Base-by-base conservation (phyloP, 805 yeast species). In the Komagataella pseudopastoris region DNA sequence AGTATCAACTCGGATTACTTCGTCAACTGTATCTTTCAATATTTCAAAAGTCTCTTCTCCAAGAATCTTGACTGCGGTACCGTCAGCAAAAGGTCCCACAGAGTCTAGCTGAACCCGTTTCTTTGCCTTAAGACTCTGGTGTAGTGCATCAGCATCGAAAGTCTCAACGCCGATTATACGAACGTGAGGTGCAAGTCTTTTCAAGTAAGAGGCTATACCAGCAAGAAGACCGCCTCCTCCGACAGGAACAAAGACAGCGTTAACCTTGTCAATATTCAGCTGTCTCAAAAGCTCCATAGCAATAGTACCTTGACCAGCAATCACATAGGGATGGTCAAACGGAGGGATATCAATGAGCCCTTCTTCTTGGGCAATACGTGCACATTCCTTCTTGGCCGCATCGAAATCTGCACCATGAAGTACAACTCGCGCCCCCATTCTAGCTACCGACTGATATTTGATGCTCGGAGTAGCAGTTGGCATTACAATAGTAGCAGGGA, bases 11-110 rank as follows among this genome's bases (percentile, higher is more conserved):
- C 77, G 72, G 4, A 90, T 82, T 46, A 90, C 83, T 56, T 88
- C 98, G 65, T 93, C 99, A n/a, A 95, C 87, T 53, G 77, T 76
- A 48, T 85, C 80, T 58, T 76, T 70, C 58, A 89, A 80, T 8
- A 91, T 75, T 60, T 93, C 75, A 74, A 88, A 93, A 10, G 96
- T 86, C 67, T 95, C 99, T 54, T 82, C 86, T 54, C 99, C 99
- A 20, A 88, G 74, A 23, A 83, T 65, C 62, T 82, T 86, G 46
- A 93, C 99, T 7, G 99, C 97, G 8, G 99, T 88, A 64, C 99
- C 99, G 66, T 93, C 99, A 20, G 99, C 99, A 68, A 93, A 93
- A 6, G 86, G 72, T n/a, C 99, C 99, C 3, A 90, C 98, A n/a
- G 75, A 70, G 22, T 72, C 66, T 50, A 95, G 72, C 2, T 71